Evolutionary conservation across 352 stramenopile genomes (phyloP), one percentile per base, ranked within the genome.

Genomic region (Phytopythium aichiense): DNA sequence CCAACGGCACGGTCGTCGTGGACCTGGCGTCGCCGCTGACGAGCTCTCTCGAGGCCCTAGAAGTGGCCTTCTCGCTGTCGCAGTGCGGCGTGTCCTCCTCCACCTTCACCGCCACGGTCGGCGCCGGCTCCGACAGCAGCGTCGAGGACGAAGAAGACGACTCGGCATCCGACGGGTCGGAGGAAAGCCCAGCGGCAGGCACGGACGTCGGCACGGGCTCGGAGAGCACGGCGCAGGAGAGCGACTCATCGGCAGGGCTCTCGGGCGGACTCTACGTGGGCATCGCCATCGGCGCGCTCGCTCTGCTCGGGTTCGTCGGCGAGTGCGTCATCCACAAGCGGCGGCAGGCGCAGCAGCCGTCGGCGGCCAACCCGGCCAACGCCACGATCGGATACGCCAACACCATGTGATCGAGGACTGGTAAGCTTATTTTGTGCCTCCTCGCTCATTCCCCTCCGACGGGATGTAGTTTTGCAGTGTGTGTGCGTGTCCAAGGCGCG

Each of bases 281-380:
- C 40, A 88, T 91, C 52, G 77, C 70, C 30, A 82, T 95, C n/a
- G 84, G 72, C 13, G 71, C 74, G 18, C 66, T 92, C 37, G 86
- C 86, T 3, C 11, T 88, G 18, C 57, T 72, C 1, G 86, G 84
- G 30, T 95, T 95, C 58, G 38, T 84, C 16, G 79, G 89, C 54
- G 86, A 95, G 64, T 92, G 77, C 63, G 59, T 61, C 45, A 67
- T 87, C 65, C 86, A 95, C 73, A 90, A 89, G 56, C 75, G 74
- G 67, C 77, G 76, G 42, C 75, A 91, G 67, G 55, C 60, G 18
- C 22, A 42, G 40, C 55, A 60, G 20, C 55, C 55, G 4, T 43
- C 25, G 25, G 40, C 40, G 15, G 42, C 37, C 23, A 30, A 50
- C 38, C 7, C 38, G 40, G 40, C 40, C 25, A 42, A 35, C 25